Percentiles rank a stretch among this genome's conserved stretches.
phyloP scores from a whole-genome alignment of 164 flowering plant genomes.

The Chimonanthus praecox region DNA sequence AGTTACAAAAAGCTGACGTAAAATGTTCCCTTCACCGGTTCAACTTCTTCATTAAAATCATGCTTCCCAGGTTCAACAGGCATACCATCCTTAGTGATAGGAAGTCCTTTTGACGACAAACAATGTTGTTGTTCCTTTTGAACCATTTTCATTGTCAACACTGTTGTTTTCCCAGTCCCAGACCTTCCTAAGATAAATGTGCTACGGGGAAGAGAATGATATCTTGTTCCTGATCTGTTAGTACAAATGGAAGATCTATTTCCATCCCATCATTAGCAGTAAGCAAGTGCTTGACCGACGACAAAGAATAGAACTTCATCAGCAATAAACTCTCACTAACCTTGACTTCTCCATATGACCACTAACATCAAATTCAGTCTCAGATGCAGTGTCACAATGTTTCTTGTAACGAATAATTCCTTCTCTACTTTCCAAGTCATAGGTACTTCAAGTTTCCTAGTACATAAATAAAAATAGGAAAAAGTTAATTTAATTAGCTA shows the following conservation, averaged over 20 bases:
- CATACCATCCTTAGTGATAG: slow-evolving; percentile 1
- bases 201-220: slow-evolving; percentile 46
- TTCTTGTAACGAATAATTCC: slow-evolving; percentile 36
- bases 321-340: slow-evolving; percentile 65
- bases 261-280: slow-evolving; percentile 51
- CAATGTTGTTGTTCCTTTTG: slow-evolving; percentile 41
- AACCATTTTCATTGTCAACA: slow-evolving; percentile 63
- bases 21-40: slow-evolving; percentile 9
- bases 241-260: slow-evolving; percentile 80
- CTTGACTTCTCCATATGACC: slow-evolving; percentile 54
- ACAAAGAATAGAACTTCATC: slow-evolving; percentile 80
- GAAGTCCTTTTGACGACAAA: slow-evolving; percentile 29
- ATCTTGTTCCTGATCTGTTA: slow-evolving; percentile 55
- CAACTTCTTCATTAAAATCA: slow-evolving; percentile 3
- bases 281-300: slow-evolving; percentile 55
- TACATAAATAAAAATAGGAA: neutral
- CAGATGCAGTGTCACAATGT: slow-evolving; percentile 8
- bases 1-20: slow-evolving; percentile 78
- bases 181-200: slow-evolving; percentile 75
- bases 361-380: slow-evolving; percentile 20
- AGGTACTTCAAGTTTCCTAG: slow-evolving; percentile 63
- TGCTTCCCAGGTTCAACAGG: neutral
- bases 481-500: neutral
- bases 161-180: slow-evolving; percentile 87
- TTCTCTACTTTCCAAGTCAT: slow-evolving; percentile 35